Evolutionary conservation across 2,329 filamentous ascomycete species (phyloP).

Genomic region (Neofusicoccum parvum): DNA sequence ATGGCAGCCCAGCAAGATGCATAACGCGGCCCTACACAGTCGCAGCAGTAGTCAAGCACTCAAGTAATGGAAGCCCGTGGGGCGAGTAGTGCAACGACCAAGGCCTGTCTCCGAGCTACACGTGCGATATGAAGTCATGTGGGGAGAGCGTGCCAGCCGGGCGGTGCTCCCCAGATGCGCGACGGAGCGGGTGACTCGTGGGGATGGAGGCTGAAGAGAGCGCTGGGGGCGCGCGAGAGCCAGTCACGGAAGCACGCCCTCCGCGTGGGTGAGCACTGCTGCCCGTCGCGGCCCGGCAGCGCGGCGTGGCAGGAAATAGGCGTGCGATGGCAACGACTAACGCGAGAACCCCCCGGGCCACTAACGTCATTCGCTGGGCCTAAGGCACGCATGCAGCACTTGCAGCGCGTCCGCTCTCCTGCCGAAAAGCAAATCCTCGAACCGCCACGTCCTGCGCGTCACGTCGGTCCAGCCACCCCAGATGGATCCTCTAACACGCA

Average conservation of each 20-base stretch:
- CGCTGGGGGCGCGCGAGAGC: not conserved
- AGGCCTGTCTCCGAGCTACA: not conserved
- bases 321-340: not conserved
- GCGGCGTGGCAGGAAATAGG: not conserved
- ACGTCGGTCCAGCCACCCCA: constrained; percentile 23
- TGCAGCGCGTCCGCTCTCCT: constrained; percentile 7
- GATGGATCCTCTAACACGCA: constrained; percentile 33
- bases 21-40: not conserved
- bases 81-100: not conserved
- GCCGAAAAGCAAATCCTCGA: constrained; percentile 17
- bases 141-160: not conserved
- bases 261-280: not conserved
- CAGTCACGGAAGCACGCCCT: not conserved
- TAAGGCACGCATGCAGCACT: constrained; percentile 15
- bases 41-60: not conserved
- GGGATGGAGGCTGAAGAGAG: not conserved
- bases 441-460: constrained; percentile 16
- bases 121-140: not conserved
- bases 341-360: not conserved
- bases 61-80: not conserved
- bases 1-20: not conserved
- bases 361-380: constrained; percentile 15
- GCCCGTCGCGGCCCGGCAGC: not conserved
- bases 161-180: not conserved
- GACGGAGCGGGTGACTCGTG: not conserved